These are phyloP conservation scores for Kentomonas sorsogonicus DNA, from an alignment of 208 protist genomes.

Conservation along the genomic window DNA sequence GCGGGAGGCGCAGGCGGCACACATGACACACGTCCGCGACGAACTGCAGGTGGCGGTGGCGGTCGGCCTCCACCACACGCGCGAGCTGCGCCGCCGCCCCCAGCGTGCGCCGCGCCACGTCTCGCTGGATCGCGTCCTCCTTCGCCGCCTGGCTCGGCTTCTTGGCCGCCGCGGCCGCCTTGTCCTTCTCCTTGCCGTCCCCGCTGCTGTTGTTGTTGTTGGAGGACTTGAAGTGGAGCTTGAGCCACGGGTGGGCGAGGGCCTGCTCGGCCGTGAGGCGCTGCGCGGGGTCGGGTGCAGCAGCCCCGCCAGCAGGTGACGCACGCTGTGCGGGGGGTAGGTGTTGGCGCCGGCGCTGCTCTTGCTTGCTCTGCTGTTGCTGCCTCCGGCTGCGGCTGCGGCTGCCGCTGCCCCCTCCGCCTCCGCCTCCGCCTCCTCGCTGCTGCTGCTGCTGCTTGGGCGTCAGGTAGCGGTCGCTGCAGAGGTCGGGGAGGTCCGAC, in stretches of 20 bases:
- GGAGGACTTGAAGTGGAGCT: constrained; percentile 28
- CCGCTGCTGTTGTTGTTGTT: constrained; percentile 10
- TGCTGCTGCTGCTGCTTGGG: background rate
- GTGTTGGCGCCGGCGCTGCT: background rate
- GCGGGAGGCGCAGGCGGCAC: constrained; percentile 44
- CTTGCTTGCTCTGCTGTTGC: no score
- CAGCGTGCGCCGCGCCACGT: constrained; percentile 48
- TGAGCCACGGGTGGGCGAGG: constrained; percentile 65
- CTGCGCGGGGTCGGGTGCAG: constrained; percentile 51
- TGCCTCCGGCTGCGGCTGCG: background rate
- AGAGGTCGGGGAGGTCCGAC: constrained; percentile 37
- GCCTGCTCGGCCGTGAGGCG: constrained; percentile 66
- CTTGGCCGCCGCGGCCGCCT: constrained; percentile 5
- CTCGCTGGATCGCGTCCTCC: constrained; percentile 43
- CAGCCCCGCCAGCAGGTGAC: constrained; percentile 46
- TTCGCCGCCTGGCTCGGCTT: constrained; percentile 17
- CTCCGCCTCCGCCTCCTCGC: background rate
- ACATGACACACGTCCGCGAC: constrained; percentile 71
- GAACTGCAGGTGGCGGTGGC: constrained; percentile 73
- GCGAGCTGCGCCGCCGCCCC: constrained; percentile 40
- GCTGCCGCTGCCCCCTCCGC: background rate
- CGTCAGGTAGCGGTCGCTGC: constrained; percentile 14
- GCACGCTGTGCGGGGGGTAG: constrained; percentile 37
- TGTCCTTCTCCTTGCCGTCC: constrained; percentile 1
- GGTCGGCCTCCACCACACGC: constrained; percentile 44